Percentiles rank a stretch among this genome's conserved stretches.
Conservation (phyloP, 495 filamentous ascomycete genomes). For the Hypoxylon lenormandii region DNA sequence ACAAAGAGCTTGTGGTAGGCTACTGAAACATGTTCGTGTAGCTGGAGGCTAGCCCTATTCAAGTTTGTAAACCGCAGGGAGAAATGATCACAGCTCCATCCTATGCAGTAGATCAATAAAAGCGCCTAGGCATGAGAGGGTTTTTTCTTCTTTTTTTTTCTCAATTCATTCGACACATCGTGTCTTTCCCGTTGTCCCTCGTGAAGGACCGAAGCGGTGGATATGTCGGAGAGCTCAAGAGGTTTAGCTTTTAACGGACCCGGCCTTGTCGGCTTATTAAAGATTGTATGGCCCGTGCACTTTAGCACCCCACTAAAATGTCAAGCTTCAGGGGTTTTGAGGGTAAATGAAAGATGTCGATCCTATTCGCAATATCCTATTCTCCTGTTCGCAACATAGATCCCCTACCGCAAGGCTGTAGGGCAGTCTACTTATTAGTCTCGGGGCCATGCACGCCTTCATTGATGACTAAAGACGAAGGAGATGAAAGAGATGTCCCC, state of each 20-base stretch:
- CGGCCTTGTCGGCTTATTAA: neutral
- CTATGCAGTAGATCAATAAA: too few species aligned
- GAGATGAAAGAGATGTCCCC: slow-evolving; percentile 22
- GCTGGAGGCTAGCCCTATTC: neutral
- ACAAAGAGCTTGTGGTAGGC: neutral
- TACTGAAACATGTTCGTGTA: neutral
- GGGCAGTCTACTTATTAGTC: slow-evolving; percentile 15
- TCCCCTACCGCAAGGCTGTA: slow-evolving; percentile 18
- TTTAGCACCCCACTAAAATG: neutral
- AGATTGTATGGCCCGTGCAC: neutral
- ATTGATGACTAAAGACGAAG: slow-evolving; percentile 4
- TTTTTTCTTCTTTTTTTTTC: too few species aligned
- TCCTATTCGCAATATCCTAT: neutral
- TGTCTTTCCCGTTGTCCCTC: too few species aligned
- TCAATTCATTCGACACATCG: too few species aligned
- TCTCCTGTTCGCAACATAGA: too few species aligned
- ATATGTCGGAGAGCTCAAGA: too few species aligned
- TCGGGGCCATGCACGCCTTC: neutral
- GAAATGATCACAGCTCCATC: neutral
- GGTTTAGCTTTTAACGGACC: neutral
- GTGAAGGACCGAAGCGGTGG: too few species aligned
- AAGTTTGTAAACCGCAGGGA: neutral
- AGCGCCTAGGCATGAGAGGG: too few species aligned
- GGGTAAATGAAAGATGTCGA: neutral
- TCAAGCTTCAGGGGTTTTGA: neutral